These are phyloP conservation scores for Chondrostereum purpureum DNA, from an alignment of 1,284 basidiomycete species.

Conservation along the genomic window DNA sequence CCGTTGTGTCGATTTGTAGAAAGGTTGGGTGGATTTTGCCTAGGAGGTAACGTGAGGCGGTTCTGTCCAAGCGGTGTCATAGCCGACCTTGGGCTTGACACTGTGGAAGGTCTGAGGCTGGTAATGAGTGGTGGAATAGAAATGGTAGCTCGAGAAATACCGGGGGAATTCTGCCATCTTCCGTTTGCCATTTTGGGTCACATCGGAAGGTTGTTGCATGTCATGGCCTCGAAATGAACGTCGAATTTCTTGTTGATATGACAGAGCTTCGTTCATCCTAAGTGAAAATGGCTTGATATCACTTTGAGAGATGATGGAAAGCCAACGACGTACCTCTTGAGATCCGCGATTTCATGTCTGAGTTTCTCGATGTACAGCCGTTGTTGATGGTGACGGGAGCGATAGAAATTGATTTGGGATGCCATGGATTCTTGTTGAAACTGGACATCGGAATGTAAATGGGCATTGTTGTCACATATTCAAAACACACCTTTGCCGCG, in stretches of 20 bases:
- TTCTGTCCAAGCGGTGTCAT: slow-evolving; percentile 45
- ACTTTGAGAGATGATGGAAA: slow-evolving; percentile 26
- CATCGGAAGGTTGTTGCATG: slow-evolving; percentile 26
- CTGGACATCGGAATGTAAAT: slow-evolving; percentile 27
- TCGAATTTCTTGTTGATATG: slow-evolving; percentile 15
- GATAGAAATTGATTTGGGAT: slow-evolving; percentile 56
- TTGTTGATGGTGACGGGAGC: slow-evolving; percentile 45
- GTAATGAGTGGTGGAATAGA: no score
- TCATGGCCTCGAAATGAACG: slow-evolving; percentile 10
- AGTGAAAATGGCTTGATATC: slow-evolving; percentile 37
- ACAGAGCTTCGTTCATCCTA: slow-evolving; percentile 8
- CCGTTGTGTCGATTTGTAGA: slow-evolving; percentile 23
- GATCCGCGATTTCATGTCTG: slow-evolving; percentile 39
- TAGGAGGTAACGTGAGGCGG: slow-evolving; percentile 52
- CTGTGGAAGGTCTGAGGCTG: slow-evolving; percentile 33
- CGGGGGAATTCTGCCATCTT: slow-evolving; percentile 38
- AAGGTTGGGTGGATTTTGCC: slow-evolving; percentile 43
- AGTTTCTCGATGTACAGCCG: slow-evolving; percentile 43
- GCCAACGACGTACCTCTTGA: slow-evolving; percentile 44
- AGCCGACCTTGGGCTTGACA: slow-evolving; percentile 52
- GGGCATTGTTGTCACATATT: slow-evolving; percentile 6
- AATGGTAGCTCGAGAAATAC: no score
- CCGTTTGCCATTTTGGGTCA: slow-evolving; percentile 62
- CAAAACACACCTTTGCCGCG: slow-evolving; percentile 50
- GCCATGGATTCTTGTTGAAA: slow-evolving; percentile 75